phyloP scores from a whole-genome alignment of 2,329 filamentous ascomycete species.

The Colletotrichum gloeosporioides region DNA sequence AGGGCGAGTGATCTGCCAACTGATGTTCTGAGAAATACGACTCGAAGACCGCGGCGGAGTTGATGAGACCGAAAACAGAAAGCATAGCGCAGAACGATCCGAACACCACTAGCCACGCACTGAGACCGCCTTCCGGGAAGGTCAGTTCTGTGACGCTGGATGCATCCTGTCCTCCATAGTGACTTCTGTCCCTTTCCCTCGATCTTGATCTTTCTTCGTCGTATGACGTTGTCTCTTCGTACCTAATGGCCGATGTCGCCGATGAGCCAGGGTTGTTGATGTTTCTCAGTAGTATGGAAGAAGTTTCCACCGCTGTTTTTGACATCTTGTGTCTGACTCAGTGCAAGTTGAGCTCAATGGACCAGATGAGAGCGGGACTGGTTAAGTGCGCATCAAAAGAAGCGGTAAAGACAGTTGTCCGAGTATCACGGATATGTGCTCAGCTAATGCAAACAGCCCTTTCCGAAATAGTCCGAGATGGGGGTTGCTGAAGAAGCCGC shows the following conservation, averaged over 20 bases:
- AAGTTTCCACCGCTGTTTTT: neutral
- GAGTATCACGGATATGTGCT: accelerated
- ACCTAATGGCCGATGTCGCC: neutral
- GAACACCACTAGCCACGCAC: slow-evolving; percentile 79
- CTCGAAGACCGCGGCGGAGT: slow-evolving; percentile 78
- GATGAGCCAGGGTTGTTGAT: neutral
- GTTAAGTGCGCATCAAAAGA: neutral
- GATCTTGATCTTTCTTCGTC: neutral
- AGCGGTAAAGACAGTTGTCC: neutral
- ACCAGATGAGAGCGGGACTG: neutral
- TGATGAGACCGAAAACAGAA: slow-evolving; percentile 75
- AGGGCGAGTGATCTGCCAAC: slow-evolving; percentile 68
- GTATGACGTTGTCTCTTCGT: neutral
- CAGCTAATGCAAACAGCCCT: neutral
- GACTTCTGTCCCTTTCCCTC: neutral
- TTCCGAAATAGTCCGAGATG: neutral
- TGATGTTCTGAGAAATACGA: slow-evolving; percentile 78
- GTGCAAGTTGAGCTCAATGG: accelerated
- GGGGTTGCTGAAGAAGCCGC: neutral
- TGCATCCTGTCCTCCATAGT: neutral
- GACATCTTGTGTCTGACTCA: neutral
- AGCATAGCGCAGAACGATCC: slow-evolving; percentile 76
- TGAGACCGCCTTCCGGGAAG: slow-evolving; percentile 72
- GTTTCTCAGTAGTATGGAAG: neutral
- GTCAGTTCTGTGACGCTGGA: neutral